Conservation (phyloP, 805 yeast species). For the Saccharomycopsis malanga region DNA sequence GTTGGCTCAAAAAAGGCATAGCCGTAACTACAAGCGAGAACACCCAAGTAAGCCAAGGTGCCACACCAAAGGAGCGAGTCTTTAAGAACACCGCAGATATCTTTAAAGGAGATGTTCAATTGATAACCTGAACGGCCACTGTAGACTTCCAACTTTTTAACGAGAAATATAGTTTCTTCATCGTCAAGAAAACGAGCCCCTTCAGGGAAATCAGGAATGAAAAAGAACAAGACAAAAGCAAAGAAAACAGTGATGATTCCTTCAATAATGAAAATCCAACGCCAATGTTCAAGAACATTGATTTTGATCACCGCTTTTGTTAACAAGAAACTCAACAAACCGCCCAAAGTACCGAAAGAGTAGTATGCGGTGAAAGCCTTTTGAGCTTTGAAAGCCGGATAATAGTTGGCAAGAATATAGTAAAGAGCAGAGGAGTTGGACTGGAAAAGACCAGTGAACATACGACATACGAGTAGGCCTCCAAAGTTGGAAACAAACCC, state of each 20-base stretch:
- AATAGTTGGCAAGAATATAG: slow-evolving; percentile 21
- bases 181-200: slow-evolving; percentile 22
- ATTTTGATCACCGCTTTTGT: slow-evolving; percentile 5
- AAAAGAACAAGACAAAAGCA: slow-evolving; percentile 32
- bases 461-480: slow-evolving; percentile 15
- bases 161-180: slow-evolving; percentile 18
- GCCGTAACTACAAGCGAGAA: slow-evolving; percentile 16
- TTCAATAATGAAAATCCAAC: slow-evolving; percentile 47
- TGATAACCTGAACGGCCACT: slow-evolving; percentile 19
- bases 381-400: slow-evolving; percentile 17
- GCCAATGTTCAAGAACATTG: slow-evolving; percentile 30
- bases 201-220: slow-evolving; percentile 35
- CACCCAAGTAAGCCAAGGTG: slow-evolving; percentile 11
- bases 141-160: slow-evolving; percentile 19
- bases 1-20: slow-evolving; percentile 20
- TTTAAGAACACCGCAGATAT: slow-evolving; percentile 11
- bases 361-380: slow-evolving; percentile 19
- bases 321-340: slow-evolving; percentile 11
- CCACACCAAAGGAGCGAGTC: slow-evolving; percentile 21
- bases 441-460: slow-evolving; percentile 20
- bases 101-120: slow-evolving; percentile 8
- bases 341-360: slow-evolving; percentile 19
- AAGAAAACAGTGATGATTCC: slow-evolving; percentile 37
- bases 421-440: slow-evolving; percentile 18
- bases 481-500: slow-evolving; percentile 18